phyloP scores from a whole-genome alignment of 2,329 filamentous ascomycete genomes.

The Fusarium miscanthi region DNA sequence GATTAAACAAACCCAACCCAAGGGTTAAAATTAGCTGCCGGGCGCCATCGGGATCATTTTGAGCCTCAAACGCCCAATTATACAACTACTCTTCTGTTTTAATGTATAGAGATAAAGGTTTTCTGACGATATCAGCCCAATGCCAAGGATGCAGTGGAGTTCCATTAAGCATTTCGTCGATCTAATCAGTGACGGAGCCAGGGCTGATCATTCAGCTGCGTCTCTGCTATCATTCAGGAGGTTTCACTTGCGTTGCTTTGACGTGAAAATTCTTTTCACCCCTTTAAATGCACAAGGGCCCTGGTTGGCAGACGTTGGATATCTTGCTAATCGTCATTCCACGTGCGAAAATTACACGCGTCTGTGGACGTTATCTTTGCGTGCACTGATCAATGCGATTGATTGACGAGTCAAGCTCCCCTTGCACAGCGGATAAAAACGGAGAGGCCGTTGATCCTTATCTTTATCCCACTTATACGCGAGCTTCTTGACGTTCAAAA shows the following conservation, averaged over 20 bases:
- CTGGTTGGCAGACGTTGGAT: background rate
- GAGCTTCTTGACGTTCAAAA: background rate
- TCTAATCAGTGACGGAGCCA: background rate
- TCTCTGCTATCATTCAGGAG: background rate
- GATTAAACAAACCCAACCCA: slow-evolving; percentile 18
- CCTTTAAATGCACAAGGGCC: background rate
- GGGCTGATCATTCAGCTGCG: background rate
- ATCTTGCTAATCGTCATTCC: background rate
- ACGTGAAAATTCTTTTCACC: background rate
- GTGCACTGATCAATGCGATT: background rate
- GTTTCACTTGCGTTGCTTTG: background rate
- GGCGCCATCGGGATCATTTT: slow-evolving; percentile 14
- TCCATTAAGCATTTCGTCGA: background rate
- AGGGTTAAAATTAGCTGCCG: slow-evolving; percentile 32
- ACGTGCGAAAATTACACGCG: background rate
- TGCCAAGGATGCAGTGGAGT: background rate
- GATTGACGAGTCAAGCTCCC: background rate
- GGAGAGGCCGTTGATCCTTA: accelerated
- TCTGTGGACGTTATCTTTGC: background rate
- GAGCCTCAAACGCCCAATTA: slow-evolving; percentile 19
- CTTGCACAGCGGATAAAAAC: background rate
- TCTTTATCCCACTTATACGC: background rate
- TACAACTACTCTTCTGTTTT: background rate
- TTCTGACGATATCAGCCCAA: background rate
- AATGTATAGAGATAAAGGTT: slow-evolving; percentile 3